Base-by-base conservation (phyloP, 2,329 filamentous ascomycete species). In the Calonectria hongkongensis region DNA sequence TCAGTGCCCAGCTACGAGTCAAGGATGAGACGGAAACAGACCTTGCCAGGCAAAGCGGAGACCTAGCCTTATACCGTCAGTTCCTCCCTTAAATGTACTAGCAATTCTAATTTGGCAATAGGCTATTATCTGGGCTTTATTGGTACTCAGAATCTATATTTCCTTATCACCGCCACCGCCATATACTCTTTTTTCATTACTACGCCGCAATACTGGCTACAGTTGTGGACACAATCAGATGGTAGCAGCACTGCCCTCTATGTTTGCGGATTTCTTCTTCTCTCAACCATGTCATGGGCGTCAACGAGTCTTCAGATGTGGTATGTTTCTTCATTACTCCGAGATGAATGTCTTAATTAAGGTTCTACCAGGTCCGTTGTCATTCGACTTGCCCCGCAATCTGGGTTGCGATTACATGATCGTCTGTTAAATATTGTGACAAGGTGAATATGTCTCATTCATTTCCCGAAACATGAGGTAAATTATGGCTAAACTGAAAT, bases 21-120 rank as follows among this genome's bases (percentile, higher is more conserved):
- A 58, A 58, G 10, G n/a, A 58, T 16, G 54, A 58, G 6, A 41
- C 36, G 28, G 54, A 58, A 58, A n/a, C 21, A 41, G 54, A 58
- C 15, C 54, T 58, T 18, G n/a, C 33, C 3, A 39, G 54, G 8
- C 13, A 41, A 41, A 21, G 33, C 10, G 54, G 54, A 12, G 54
- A 58, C 27, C 8, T 18, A 3, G 33, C n/a, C 27, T 6, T 58
- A 27, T 58, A 58, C 21, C 21, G 54, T 58, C 25, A 7, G 54
- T 15, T 33, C 2, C n/a, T 18, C 8, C 10, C 3, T 13, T n/a
- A 9, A 15, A 9, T 39, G 0, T 12, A 9, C 6, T 13, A 10
- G 6, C 36, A 2, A 3, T 15, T 4, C 54, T 58, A 41, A 58
- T 58, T 16, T 16, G 4, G 25, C 3, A 27, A 16, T 41, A 58